phyloP scores from a whole-genome alignment of 306 rosid species.

The Rosa multiflora region DNA sequence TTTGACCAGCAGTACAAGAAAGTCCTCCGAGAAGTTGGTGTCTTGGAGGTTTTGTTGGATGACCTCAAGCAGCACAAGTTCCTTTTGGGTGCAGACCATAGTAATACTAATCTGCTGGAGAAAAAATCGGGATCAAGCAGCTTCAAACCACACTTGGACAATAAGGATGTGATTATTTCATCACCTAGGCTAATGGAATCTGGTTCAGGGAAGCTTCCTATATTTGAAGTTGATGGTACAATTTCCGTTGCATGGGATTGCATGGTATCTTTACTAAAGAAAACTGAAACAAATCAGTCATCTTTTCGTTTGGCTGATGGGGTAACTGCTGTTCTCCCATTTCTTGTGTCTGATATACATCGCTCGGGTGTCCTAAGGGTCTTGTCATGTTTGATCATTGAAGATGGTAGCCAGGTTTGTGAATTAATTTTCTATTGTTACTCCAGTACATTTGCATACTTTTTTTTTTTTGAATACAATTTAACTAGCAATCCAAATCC shows the following conservation, averaged over 20 bases:
- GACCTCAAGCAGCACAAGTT: constrained; percentile 86
- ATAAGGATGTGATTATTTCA: constrained; percentile 79
- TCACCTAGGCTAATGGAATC: constrained; percentile 76
- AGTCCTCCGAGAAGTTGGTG: constrained; percentile 98
- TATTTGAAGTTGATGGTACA: constrained; percentile 79
- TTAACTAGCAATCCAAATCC: background rate
- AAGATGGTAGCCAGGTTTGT: constrained; percentile 85
- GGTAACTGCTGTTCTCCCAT: constrained; percentile 74
- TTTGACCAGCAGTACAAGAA: constrained; percentile 98
- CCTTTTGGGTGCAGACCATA: constrained; percentile 62
- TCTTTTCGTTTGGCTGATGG: constrained; percentile 87
- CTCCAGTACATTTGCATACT: background rate
- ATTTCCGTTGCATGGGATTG: constrained; percentile 95
- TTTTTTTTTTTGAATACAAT: background rate
- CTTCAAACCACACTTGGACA: constrained; percentile 74
- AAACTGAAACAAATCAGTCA: constrained; percentile 85
- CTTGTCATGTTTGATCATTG: constrained; percentile 85
- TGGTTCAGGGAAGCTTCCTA: constrained; percentile 83
- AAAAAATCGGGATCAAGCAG: constrained; percentile 62
- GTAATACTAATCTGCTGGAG: constrained; percentile 47
- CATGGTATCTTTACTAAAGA: constrained; percentile 84
- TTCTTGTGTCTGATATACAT: constrained; percentile 78
- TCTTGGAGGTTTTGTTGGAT: constrained; percentile 92
- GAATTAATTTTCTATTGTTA: constrained; percentile 1
- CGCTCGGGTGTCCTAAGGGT: constrained; percentile 89